Evolutionary conservation across 805 yeast species (phyloP).

Genomic region (Nakazawaea pomicola): DNA sequence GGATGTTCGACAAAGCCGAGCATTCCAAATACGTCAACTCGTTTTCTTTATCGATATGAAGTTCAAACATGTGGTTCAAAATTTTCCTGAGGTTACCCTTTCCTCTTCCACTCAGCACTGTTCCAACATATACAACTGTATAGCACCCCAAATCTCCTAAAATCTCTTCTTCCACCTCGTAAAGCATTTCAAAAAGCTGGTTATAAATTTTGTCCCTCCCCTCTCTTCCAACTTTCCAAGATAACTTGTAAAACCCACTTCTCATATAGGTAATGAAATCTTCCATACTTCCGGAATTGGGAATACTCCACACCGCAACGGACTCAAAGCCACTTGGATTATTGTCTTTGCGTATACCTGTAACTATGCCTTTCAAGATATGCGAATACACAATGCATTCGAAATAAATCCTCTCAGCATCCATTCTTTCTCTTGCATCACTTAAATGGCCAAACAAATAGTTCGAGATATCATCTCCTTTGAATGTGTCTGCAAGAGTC

Average conservation of each 20-base stretch:
- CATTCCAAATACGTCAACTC: slow-evolving; percentile 37
- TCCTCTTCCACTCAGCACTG: slow-evolving; percentile 35
- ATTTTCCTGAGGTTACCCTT: slow-evolving; percentile 38
- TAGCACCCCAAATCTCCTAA: slow-evolving; percentile 29
- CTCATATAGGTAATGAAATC: slow-evolving; percentile 41
- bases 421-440: slow-evolving; percentile 21
- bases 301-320: slow-evolving; percentile 51
- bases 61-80: slow-evolving; percentile 37
- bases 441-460: slow-evolving; percentile 27
- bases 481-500: slow-evolving; percentile 26
- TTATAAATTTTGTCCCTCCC: slow-evolving; percentile 45
- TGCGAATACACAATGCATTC: slow-evolving; percentile 48
- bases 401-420: slow-evolving; percentile 36
- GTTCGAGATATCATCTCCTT: slow-evolving; percentile 26
- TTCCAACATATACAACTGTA: slow-evolving; percentile 29
- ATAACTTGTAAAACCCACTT: slow-evolving; percentile 46
- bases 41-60: slow-evolving; percentile 31
- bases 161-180: slow-evolving; percentile 40
- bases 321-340: slow-evolving; percentile 38
- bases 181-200: slow-evolving; percentile 45
- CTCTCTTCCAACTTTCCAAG: slow-evolving; percentile 40
- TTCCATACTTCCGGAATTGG: slow-evolving; percentile 34
- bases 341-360: slow-evolving; percentile 45
- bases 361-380: slow-evolving; percentile 41
- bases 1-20: slow-evolving; percentile 33